A percentile compares a stretch with the other conserved stretches of the same genome.
Conservation (phyloP, 768 basidiomycete genomes). For the Tricholoma flavovirens region DNA sequence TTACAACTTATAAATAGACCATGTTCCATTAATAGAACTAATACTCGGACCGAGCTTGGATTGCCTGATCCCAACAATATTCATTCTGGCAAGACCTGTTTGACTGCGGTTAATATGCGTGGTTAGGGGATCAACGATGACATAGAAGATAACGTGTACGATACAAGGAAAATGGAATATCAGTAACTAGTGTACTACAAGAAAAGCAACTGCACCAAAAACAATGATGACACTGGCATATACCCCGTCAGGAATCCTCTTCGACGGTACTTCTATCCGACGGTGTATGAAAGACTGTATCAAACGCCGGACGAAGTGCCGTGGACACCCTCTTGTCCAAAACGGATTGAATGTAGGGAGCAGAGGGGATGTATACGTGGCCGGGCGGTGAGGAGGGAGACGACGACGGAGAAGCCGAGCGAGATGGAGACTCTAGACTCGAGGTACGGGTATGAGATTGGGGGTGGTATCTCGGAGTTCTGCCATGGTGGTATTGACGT, state of each 20-base stretch:
- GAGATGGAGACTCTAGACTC: conserved; percentile 9
- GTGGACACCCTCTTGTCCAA: conserved; percentile 29
- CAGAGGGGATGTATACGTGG: conserved; percentile 25
- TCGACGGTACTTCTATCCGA: not conserved
- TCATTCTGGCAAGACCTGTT: no score
- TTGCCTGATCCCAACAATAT: no score
- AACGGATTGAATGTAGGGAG: conserved; percentile 25
- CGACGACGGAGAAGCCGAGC: conserved; percentile 15
- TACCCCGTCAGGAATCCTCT: not conserved
- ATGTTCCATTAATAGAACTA: no score
- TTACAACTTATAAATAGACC: no score
- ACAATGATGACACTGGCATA: no score
- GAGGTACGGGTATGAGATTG: conserved; percentile 14
- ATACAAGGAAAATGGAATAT: no score
- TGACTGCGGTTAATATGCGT: no score
- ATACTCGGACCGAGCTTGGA: no score
- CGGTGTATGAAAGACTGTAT: conserved; percentile 5
- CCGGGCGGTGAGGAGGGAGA: conserved; percentile 12
- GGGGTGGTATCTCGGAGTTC: conserved; percentile 7
- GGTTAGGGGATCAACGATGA: no score
- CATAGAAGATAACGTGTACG: no score
- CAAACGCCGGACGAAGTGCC: conserved; percentile 29
- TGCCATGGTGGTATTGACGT: not conserved
- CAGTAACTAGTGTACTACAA: no score
- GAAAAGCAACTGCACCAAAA: no score